phyloP scores from a whole-genome alignment of 2,329 filamentous ascomycete species.

The Nectriaceae sp. region DNA sequence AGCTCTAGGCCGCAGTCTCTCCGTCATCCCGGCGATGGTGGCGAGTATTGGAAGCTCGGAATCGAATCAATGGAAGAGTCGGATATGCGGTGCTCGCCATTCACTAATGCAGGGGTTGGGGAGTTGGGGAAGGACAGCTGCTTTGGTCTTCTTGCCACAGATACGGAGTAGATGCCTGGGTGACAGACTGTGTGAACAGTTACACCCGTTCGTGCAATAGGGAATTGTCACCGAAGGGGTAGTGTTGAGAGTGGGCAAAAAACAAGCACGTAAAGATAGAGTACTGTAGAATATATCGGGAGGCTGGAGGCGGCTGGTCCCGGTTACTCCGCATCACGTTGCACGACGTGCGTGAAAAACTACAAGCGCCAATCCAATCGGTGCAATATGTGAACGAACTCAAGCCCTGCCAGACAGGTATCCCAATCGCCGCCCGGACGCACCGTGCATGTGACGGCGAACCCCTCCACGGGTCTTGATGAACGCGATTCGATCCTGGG shows the following conservation, averaged over 20 bases:
- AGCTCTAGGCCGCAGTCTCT: constrained; percentile 10
- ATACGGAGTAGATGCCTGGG: too few species aligned
- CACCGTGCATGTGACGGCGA: constrained; percentile 9
- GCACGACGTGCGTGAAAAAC: constrained; percentile 6
- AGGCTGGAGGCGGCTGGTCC: neutral
- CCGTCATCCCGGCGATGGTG: constrained; percentile 3
- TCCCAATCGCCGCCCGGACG: constrained; percentile 6
- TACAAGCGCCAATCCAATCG: constrained; percentile 8
- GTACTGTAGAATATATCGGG: neutral
- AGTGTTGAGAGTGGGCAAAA: too few species aligned
- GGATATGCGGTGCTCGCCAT: constrained; percentile 9
- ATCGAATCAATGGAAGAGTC: constrained; percentile 12
- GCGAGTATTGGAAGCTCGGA: constrained; percentile 1
- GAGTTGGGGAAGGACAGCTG: too few species aligned
- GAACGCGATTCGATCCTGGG: too few species aligned
- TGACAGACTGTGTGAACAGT: neutral
- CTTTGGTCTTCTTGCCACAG: too few species aligned
- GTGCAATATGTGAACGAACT: constrained; percentile 2
- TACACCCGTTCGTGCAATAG: neutral
- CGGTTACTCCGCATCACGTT: constrained; percentile 6
- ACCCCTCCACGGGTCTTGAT: constrained; percentile 12
- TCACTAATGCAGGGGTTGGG: constrained; percentile 21
- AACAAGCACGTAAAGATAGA: too few species aligned
- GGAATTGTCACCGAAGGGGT: neutral
- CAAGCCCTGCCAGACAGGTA: constrained; percentile 9